Conservation (phyloP, 768 basidiomycete species). For the Holtermannia corniformis region DNA sequence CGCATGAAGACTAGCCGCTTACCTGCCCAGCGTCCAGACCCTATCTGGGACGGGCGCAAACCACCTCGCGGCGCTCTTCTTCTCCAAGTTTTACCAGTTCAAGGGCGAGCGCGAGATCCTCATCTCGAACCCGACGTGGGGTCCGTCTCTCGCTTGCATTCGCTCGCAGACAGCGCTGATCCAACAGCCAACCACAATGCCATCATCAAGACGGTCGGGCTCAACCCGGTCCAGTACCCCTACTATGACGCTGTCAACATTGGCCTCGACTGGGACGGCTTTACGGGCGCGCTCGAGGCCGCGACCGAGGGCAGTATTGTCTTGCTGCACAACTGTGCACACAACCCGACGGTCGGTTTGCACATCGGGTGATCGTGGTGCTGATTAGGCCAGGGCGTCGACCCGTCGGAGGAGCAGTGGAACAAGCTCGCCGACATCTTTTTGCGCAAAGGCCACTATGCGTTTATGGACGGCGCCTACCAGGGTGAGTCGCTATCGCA, state of each 20-base stretch:
- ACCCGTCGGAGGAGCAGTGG: slow-evolving; percentile 86
- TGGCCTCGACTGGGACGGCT: slow-evolving; percentile 67
- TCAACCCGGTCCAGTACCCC: slow-evolving; percentile 69
- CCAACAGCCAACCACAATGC: slow-evolving; percentile 81
- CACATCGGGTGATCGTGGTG: too few relatives aligned
- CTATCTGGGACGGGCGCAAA: slow-evolving; percentile 95
- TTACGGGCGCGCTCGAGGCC: slow-evolving; percentile 51
- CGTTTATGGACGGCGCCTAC: slow-evolving; percentile 93
- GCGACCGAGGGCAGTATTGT: slow-evolving; percentile 69
- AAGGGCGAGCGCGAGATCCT: slow-evolving; percentile 53
- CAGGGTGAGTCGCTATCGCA: too few relatives aligned
- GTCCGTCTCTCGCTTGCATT: too few relatives aligned
- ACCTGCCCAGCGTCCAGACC: slow-evolving; percentile 73
- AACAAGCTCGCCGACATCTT: slow-evolving; percentile 61
- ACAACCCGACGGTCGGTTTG: slow-evolving; percentile 96
- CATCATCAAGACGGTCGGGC: slow-evolving; percentile 78
- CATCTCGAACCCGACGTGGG: slow-evolving; percentile 90
- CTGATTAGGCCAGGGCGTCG: too few relatives aligned
- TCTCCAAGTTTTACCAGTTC: slow-evolving; percentile 64
- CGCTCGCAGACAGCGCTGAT: too few relatives aligned
- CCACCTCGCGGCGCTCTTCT: slow-evolving; percentile 80
- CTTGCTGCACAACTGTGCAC: slow-evolving; percentile 85
- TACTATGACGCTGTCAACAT: slow-evolving; percentile 89
- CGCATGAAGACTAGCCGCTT: not conserved
- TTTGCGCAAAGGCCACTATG: slow-evolving; percentile 64